Base-by-base conservation (phyloP, 345 rosid species). In the Rhizophora mangle region DNA sequence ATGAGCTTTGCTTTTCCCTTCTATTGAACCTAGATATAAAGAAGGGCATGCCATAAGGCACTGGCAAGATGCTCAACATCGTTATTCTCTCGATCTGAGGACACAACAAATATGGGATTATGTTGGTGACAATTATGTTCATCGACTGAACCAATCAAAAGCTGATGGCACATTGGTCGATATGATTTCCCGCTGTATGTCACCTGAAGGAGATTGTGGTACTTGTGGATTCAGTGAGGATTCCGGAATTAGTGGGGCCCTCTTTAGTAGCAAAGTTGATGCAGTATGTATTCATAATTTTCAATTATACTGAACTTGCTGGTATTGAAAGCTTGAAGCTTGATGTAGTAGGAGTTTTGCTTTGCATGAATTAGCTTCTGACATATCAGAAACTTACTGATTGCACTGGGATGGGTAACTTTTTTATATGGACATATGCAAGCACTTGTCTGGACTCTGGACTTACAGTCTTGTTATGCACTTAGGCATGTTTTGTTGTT, bases 61-160 rank as follows among this genome's bases (percentile, higher is more conserved):
- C 52, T 90, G 99, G 96, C 86, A 92, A 82, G 87, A 92, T 72
- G 88, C 85, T 2, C 93, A 95, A 75, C 98, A 95, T 63, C 85
- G 89, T 70, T 95, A 95, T 72, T 92, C 96, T 67, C 88, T 95
- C 68, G 98, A 95, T 83, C 73, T 92, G 76, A 82, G 85, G 66
- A 86, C 98, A 49, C 94, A 92, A 53, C 97, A 95, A 79, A 92
- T 95, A 31, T 92, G 98, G 97, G 98, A 95, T 82, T 95, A 95
- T 74, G 96, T 88, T 76, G 98, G 99, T 66, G 99, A 95, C 78
- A 85, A 70, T 74, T 95, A 92, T 68, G 98, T 90, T 71, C 98
- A 95, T 74, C 84, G 99, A 26, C 82, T 95, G 56, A 95, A 88
- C 88, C 99, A 92, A 62, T 92, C 94, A 47, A 92, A 85, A 87